A percentile compares a stretch with the other conserved stretches of the same genome.
These are phyloP conservation scores for Aspergillus udagawae DNA, from an alignment of 2,329 filamentous ascomycete genomes.

Conservation along the genomic window DNA sequence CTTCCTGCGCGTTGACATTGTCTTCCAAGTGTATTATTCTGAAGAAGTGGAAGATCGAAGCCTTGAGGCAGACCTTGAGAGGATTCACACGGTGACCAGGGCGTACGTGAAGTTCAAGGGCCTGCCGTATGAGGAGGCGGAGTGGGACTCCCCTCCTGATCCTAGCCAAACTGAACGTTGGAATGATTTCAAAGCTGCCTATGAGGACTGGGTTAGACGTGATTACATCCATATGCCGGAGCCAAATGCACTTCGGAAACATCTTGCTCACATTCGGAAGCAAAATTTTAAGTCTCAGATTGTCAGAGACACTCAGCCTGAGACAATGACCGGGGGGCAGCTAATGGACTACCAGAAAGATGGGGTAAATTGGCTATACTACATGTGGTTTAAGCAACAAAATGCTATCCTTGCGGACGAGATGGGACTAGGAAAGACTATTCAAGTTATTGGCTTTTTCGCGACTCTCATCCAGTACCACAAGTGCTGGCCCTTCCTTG, in stretches of 20 bases:
- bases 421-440: conserved; percentile 97
- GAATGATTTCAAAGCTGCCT: conserved; percentile 75
- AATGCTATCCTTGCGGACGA: conserved; percentile 94
- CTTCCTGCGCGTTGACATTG: conserved; percentile 77
- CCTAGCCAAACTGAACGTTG: conserved; percentile 61
- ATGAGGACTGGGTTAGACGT: conserved; percentile 78
- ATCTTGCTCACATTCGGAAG: conserved; percentile 64
- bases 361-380: conserved; percentile 91
- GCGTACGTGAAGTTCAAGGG: conserved; percentile 90
- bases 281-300: conserved; percentile 63
- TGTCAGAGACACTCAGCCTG: conserved; percentile 68
- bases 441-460: conserved; percentile 83
- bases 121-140: conserved; percentile 80
- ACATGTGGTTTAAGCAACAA: conserved; percentile 75
- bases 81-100: conserved; percentile 67
- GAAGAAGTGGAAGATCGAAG: conserved; percentile 54
- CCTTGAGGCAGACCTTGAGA: conserved; percentile 66
- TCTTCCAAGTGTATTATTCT: conserved; percentile 74
- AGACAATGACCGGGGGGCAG: conserved; percentile 68
- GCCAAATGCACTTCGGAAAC: conserved; percentile 56
- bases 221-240: conserved; percentile 65
- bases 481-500: conserved; percentile 82
- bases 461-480: conserved; percentile 66
- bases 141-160: conserved; percentile 79
- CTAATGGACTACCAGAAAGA: conserved; percentile 93